Evolutionary conservation across 129 eudicot genomes (phyloP), one percentile per base, ranked within the genome.

Genomic region (Saposhnikovia divaricata): DNA sequence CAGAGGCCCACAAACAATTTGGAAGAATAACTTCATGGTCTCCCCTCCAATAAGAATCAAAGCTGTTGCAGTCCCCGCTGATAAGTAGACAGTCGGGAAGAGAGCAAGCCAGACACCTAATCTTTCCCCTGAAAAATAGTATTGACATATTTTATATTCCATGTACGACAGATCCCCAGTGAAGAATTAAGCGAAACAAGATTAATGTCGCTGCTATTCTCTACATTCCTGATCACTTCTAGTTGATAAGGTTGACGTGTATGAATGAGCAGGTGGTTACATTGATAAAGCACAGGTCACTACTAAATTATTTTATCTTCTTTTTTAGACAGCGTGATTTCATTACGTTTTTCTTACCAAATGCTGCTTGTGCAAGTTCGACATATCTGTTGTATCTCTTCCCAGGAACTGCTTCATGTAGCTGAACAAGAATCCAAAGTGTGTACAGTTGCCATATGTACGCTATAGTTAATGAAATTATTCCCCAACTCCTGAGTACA

Each of bases 21-120:
- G 89, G 79, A 95, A 95, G 87, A 95, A 95, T 18, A 95, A 82
- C 75, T 95, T 92, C 97, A 95, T 92, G 27, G 98, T 95, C 86
- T 90, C 96, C 53, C 98, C 97, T 84, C 98, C 98, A 3, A 95
- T 80, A 10, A 95, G 88, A 59, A 95, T 95, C 86, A 95, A 72
- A 40, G 98, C 93, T 1, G 96, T 92, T 71, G 96, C 97, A n/a
- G 97, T 92, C 53, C 98, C 98, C 10, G 97, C 98, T 0, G 98
- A 92, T 75, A 95, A 80, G 83, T 95, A 95, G 0, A 93, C 95
- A 5, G 97, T 95, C 5, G 98, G 98, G 72, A 92, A 95, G 84
- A 95, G 90, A 37, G 98, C 92, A 10, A 95, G 96, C 98, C 97
- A 92, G 12, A 90, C 94, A 45, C 98, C 98, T 78, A 92, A 80